A percentile compares a stretch with the other conserved stretches of the same genome.
Conservation (phyloP, 23 red algal genomes). For the Pyropia haitanensis region DNA sequence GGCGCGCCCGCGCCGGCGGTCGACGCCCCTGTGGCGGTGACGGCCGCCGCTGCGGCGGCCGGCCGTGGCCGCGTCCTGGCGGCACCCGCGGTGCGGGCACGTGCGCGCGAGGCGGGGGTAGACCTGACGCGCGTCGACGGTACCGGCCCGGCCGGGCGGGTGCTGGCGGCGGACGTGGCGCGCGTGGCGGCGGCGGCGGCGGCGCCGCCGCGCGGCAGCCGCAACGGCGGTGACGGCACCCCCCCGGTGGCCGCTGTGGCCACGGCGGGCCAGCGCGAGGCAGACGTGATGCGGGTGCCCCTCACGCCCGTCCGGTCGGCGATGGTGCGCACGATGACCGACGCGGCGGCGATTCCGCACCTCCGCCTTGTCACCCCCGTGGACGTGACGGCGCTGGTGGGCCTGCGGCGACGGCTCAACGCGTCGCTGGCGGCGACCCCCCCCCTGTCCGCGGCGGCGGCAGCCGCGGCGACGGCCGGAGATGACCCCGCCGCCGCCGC, state of each 20-base stretch:
- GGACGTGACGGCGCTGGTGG: too few species aligned
- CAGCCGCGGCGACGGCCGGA: too few species aligned
- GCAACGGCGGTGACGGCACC: too few species aligned
- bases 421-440: too few species aligned
- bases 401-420: too few species aligned
- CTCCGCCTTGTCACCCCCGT: constrained; percentile 7
- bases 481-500: neutral
- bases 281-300: constrained; percentile 2
- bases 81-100: constrained; percentile 17
- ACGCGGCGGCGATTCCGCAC: constrained; percentile 20
- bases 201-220: too few species aligned
- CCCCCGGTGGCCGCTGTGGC: neutral
- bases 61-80: neutral
- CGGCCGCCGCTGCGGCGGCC: neutral
- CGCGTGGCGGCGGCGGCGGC: neutral
- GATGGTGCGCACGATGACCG: constrained; percentile 50
- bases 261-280: neutral
- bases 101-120: constrained; percentile 2
- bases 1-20: neutral
- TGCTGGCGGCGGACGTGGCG: constrained; percentile 14
- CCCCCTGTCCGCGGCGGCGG: too few species aligned
- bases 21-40: neutral
- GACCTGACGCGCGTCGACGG: constrained; percentile 12
- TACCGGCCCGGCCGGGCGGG: constrained; percentile 14
- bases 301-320: constrained; percentile 23